Evolutionary conservation across 225 moss, liverwort and hornwort genomes (phyloP).

Genomic region (Polytrichum formosum): DNA sequence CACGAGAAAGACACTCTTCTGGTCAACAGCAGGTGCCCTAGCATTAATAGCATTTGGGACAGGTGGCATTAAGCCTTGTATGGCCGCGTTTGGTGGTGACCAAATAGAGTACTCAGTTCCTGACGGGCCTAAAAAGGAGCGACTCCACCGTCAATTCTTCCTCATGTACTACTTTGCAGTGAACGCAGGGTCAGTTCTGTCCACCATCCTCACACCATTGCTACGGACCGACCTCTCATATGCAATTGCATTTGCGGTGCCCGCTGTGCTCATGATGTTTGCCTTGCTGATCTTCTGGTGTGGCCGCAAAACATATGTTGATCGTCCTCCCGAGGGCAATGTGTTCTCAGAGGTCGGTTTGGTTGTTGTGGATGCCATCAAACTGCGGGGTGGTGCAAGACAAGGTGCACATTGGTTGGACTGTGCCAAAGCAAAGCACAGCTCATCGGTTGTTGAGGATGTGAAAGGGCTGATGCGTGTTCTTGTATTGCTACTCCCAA

Average conservation of each 20-base stretch:
- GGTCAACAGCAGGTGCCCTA: conserved; percentile 66
- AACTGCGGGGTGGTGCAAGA: conserved; percentile 19
- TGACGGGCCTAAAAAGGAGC: conserved; percentile 69
- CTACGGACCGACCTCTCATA: conserved; percentile 65
- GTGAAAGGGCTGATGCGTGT: conserved; percentile 79
- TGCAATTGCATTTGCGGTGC: conserved; percentile 78
- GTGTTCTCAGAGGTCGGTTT: conserved; percentile 66
- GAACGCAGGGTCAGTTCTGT: conserved; percentile 82
- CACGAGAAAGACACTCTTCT: conserved; percentile 42
- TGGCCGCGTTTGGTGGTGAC: conserved; percentile 91
- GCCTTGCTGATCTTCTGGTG: conserved; percentile 76
- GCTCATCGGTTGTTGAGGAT: conserved; percentile 64
- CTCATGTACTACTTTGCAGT: conserved; percentile 83
- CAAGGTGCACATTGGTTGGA: conserved; percentile 66
- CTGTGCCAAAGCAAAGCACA: conserved; percentile 67
- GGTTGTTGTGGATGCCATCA: conserved; percentile 67
- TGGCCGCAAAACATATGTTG: conserved; percentile 55
- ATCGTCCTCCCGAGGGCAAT: conserved; percentile 79
- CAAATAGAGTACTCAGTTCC: conserved; percentile 74
- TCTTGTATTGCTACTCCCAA: conserved; percentile 69
- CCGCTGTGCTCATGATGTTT: conserved; percentile 81
- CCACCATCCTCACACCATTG: conserved; percentile 75
- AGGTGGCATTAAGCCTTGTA: conserved; percentile 95
- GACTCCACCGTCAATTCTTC: conserved; percentile 78
- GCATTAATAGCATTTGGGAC: conserved; percentile 77